phyloP scores from a whole-genome alignment of 2,329 filamentous ascomycete species.

The Clonostachys chloroleuca region DNA sequence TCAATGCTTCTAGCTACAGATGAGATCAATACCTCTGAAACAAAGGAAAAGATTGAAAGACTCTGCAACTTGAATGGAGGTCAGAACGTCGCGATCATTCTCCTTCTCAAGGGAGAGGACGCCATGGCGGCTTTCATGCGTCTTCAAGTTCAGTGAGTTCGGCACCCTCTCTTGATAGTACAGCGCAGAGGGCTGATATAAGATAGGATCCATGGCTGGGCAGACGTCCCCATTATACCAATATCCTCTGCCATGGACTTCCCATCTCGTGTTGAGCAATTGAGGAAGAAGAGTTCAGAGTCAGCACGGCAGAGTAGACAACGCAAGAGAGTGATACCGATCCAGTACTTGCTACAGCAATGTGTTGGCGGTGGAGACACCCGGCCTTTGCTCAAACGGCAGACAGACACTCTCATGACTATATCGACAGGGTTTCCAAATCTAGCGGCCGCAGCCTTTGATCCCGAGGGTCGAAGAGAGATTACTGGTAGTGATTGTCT shows the following conservation, averaged over 20 bases:
- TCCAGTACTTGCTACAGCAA: constrained; percentile 8
- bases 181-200: neutral
- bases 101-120: constrained; percentile 29
- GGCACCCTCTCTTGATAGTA: neutral
- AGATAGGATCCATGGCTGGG: constrained; percentile 23
- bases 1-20: constrained; percentile 32
- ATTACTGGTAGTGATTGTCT: constrained; percentile 14
- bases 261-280: constrained; percentile 26
- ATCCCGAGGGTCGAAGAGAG: constrained; percentile 7
- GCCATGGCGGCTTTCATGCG: constrained; percentile 27
- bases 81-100: constrained; percentile 32
- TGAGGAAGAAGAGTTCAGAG: constrained; percentile 14
- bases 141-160: constrained; percentile 37
- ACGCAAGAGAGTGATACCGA: neutral
- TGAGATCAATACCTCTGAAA: constrained; percentile 23
- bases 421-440: constrained; percentile 15
- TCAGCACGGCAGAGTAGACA: too few relatives aligned
- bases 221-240: constrained; percentile 34
- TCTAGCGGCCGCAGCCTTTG: constrained; percentile 13
- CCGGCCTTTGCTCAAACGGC: constrained; percentile 13
- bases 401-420: constrained; percentile 19
- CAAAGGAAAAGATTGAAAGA: constrained; percentile 28
- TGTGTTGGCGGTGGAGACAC: constrained; percentile 14
- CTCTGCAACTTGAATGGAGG: constrained; percentile 33
- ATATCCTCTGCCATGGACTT: constrained; percentile 27